Conservation (phyloP, 306 rosid species). For the Dryas octopetala region DNA sequence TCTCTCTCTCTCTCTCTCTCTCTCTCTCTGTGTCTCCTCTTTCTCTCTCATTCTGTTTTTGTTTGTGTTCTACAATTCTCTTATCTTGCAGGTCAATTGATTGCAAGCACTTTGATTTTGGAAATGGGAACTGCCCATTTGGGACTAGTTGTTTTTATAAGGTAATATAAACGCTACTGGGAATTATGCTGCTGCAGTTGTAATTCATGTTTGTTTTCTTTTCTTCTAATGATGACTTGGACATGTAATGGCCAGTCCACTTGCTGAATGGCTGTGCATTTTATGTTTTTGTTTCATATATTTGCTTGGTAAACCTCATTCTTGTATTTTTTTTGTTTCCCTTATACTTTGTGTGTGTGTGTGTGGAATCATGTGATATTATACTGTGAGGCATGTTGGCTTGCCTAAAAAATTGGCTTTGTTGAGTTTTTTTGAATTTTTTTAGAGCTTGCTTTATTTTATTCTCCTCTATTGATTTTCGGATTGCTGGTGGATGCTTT, state of each 20-base stretch:
- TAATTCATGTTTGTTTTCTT: not conserved
- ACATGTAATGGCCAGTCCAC: constrained; percentile 1
- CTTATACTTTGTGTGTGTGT: not conserved
- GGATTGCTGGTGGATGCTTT: not conserved
- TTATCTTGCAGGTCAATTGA: constrained; percentile 72
- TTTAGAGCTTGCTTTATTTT: not conserved
- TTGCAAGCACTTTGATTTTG: constrained; percentile 98
- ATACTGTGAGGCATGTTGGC: not conserved
- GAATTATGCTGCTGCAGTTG: not conserved
- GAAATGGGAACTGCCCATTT: constrained; percentile 94
- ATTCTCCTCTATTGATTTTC: not conserved
- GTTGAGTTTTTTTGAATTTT: not conserved
- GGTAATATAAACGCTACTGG: constrained; percentile 43
- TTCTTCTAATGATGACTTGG: not conserved
- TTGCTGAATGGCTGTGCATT: not conserved
- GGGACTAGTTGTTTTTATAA: constrained; percentile 96
- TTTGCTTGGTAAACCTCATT: not conserved
- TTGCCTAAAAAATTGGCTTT: not conserved
- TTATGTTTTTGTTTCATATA: not conserved
- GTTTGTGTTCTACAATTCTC: not conserved
- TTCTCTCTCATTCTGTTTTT: not conserved
- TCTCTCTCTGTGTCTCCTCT: not conserved
- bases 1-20: not conserved
- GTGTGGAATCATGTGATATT: not conserved
- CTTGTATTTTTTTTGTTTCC: too few species aligned